A percentile compares a stretch with the other conserved stretches of the same genome.
Evolutionary conservation across 1,139 yeast genomes (phyloP).

Genomic region (Kodamaea ohmeri): DNA sequence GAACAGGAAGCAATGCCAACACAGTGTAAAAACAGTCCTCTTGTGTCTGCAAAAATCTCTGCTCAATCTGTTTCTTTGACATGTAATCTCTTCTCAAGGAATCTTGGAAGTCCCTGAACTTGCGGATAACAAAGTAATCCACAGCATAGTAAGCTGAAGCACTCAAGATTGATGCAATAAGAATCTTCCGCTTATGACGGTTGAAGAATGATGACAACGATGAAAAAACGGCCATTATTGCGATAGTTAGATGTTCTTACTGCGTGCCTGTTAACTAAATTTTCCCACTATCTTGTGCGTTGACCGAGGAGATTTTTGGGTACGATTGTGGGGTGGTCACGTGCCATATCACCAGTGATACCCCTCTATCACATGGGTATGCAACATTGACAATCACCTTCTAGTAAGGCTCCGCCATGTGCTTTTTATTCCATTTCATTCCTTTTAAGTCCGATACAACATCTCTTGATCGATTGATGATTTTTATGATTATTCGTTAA

Average conservation of each 20-base stretch:
- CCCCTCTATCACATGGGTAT: conserved; percentile 4
- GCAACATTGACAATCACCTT: too few relatives aligned
- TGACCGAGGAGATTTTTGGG: conserved; percentile 6
- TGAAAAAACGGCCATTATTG: conserved; percentile 47
- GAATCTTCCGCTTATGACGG: conserved; percentile 60
- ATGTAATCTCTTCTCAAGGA: conserved; percentile 70
- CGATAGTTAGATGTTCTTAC: neutral
- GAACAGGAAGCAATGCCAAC: conserved; percentile 76
- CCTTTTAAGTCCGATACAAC: too few relatives aligned
- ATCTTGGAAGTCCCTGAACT: conserved; percentile 65
- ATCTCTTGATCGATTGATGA: too few relatives aligned
- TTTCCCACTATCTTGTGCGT: neutral
- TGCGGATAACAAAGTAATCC: conserved; percentile 53
- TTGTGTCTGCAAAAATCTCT: conserved; percentile 83
- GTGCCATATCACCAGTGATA: conserved; percentile 1
- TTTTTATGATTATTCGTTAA: too few relatives aligned
- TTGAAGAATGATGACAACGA: conserved; percentile 54
- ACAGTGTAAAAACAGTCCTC: conserved; percentile 86
- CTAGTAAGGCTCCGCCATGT: too few relatives aligned
- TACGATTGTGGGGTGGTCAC: conserved; percentile 7
- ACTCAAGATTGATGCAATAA: conserved; percentile 56
- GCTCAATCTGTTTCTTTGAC: conserved; percentile 68
- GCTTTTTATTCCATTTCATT: too few relatives aligned
- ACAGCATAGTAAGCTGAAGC: conserved; percentile 59
- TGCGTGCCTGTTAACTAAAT: neutral